Base-by-base conservation (phyloP, 1,139 yeast genomes). In the Yamadazyma trypodendri region DNA sequence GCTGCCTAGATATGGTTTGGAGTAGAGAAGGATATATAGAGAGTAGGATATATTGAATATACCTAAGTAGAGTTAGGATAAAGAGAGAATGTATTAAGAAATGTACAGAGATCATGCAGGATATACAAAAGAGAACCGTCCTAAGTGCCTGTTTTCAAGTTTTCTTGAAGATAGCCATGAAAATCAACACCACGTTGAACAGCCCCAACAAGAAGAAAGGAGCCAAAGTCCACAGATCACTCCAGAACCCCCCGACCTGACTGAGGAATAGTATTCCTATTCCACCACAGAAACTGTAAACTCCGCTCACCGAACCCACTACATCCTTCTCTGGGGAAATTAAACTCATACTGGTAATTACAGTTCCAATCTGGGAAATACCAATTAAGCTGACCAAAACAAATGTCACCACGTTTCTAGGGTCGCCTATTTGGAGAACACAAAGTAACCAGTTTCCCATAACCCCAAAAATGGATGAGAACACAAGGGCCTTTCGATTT, bases 241-340 rank as follows among this genome's bases (percentile, higher is more conserved):
- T 76, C 49, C 79, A 63, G 28, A 60, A 52, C 1, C 89, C 89
- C 4, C 90, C 90, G 11, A 80, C 35, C 48, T 76, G 75, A 28
- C 81, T 72, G 17, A 82, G 62, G 1, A 79, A 39, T 40, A 84
- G 58, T 18, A 83, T 81, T 1, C 92, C 92, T n/a, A 79, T 38
- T 1, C 87, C 88, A 7, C 89, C 89, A 48, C 74, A 65, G 38
- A 84, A 70, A 13, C 83, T 75, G 53, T 79, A 81, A 6, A 81
- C 75, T 2, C 92, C 92, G 40, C 84, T 75, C 30, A 84, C 71
- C 5, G 86, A 72, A 5, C 92, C 92, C 38, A 79, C 75, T 6
- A 51, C 54, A 20, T 56, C 50, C 12, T 55, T 49, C 52, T 51
- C 58, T 5, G 60, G 53, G 36, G 71, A 61, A 20, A 70, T 51